Evolutionary conservation across 257 asterid genomes (phyloP), one percentile per base, ranked within the genome.

Genomic region (Petunia axillaris): DNA sequence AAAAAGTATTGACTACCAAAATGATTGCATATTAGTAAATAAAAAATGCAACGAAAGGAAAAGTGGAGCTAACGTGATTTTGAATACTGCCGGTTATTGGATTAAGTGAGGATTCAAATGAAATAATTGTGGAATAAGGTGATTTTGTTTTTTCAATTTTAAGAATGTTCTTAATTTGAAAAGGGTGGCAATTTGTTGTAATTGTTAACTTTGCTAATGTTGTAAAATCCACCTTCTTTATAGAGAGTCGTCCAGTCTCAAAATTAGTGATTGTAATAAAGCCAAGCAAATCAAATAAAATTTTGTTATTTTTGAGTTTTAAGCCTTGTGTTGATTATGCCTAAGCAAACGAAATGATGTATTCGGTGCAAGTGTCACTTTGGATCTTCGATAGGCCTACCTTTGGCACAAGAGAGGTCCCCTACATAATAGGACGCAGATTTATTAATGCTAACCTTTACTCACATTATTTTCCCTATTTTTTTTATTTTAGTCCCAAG

Each of bases 21-120:
- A 73, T 50, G 13, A 35, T 5, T 46, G 50, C 37, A 11, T 11
- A 70, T 10, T 25, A 25, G 25, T 25, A 11, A 37, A 71, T 25
- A 25, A 73, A 73, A 4, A 5, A 10, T 73, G 55, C 46, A 40
- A 35, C 11, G 62, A 73, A 73, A 73, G 62, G 78, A 48, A 73
- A 5, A 50, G 46, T 6, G 78, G 77, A 46, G 59, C 59, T 70
- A 70, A 25, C 43, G 77, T 70, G 43, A 25, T 1, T 70, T 46
- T 52, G 15, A 52, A 52, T 2, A 15, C 14, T 15, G 9, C 11
- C 57, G 11, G 11, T 52, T 52, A 52, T 52, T 52, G 57, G 57
- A 52, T 52, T 52, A 52, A 52, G 11, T 52, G 0, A 6, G 2
- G 37, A 65, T 65, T 11, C 39, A 0, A 36, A 46, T 48, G 4